Evolutionary conservation across 2,329 filamentous ascomycete species (phyloP).

Genomic region (Ophiocordyceps camponoti-leonardi): DNA sequence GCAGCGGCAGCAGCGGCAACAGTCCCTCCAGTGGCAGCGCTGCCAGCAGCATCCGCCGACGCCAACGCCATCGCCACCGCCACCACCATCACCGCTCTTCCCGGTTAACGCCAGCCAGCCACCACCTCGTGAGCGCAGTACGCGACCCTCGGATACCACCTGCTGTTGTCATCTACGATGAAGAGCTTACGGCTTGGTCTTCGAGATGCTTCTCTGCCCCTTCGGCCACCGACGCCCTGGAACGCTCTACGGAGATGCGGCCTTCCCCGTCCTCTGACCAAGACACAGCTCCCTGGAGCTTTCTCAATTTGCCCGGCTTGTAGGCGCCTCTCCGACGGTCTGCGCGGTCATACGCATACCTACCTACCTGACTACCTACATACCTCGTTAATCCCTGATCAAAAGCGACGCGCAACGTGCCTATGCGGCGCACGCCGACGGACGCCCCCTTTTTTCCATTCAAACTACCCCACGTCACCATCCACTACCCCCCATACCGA

Average conservation of each 20-base stretch:
- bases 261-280: conserved; percentile 5
- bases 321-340: conserved; percentile 4
- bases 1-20: not conserved
- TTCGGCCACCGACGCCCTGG: conserved; percentile 4
- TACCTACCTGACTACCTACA: too few species aligned
- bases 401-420: too few species aligned
- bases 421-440: too few species aligned
- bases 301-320: conserved; percentile 17
- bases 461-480: too few species aligned
- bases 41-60: not conserved
- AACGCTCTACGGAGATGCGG: conserved; percentile 5
- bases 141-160: conserved; percentile 9
- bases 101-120: conserved; percentile 1
- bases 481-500: too few species aligned
- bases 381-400: too few species aligned
- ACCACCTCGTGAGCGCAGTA: conserved; percentile 3
- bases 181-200: conserved; percentile 14
- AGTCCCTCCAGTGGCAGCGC: not conserved
- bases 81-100: not conserved
- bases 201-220: conserved; percentile 13
- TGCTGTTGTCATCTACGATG: conserved; percentile 19
- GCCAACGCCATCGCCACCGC: not conserved
- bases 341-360: too few species aligned
- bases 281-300: conserved; percentile 16
- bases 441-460: too few species aligned